Conservation (phyloP, 345 rosid genomes). For the Stellera chamaejasme region DNA sequence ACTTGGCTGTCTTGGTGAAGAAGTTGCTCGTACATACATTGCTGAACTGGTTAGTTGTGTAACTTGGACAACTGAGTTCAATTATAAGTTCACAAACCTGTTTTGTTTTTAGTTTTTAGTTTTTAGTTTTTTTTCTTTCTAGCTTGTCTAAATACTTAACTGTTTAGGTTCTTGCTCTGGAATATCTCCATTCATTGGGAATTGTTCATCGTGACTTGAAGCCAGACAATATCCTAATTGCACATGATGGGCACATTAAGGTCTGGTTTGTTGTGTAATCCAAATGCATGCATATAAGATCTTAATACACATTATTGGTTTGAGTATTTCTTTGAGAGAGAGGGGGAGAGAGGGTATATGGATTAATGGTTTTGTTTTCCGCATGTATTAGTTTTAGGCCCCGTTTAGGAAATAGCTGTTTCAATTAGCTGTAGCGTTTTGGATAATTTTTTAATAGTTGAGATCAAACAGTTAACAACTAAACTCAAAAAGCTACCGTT, state of each 20-base stretch:
- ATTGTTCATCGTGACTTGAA: constrained; percentile 83
- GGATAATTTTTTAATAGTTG: too few relatives aligned
- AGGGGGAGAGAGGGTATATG: too few relatives aligned
- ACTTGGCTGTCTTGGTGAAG: constrained; percentile 78
- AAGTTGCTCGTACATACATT: constrained; percentile 65
- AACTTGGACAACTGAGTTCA: constrained; percentile 7
- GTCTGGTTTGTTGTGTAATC: constrained; percentile 30
- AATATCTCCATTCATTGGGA: constrained; percentile 68
- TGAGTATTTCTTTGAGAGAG: too few relatives aligned
- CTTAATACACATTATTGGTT: neutral
- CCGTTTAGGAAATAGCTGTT: too few relatives aligned
- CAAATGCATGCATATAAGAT: constrained; percentile 10
- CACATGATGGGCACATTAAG: constrained; percentile 83
- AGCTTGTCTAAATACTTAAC: neutral
- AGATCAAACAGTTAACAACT: too few relatives aligned
- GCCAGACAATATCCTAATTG: constrained; percentile 80
- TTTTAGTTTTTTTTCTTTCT: neutral
- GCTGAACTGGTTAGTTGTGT: constrained; percentile 65
- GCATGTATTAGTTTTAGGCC: too few relatives aligned
- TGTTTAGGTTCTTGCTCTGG: constrained; percentile 81
- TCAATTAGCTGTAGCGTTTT: too few relatives aligned
- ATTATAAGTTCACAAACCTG: constrained; percentile 5
- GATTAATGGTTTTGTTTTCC: too few relatives aligned
- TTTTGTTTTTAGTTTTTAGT: constrained; percentile 8
- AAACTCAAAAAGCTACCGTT: too few relatives aligned